These are phyloP conservation scores for Aspergillus fructus DNA, from an alignment of 2,329 filamentous ascomycete species.

Conservation along the genomic window DNA sequence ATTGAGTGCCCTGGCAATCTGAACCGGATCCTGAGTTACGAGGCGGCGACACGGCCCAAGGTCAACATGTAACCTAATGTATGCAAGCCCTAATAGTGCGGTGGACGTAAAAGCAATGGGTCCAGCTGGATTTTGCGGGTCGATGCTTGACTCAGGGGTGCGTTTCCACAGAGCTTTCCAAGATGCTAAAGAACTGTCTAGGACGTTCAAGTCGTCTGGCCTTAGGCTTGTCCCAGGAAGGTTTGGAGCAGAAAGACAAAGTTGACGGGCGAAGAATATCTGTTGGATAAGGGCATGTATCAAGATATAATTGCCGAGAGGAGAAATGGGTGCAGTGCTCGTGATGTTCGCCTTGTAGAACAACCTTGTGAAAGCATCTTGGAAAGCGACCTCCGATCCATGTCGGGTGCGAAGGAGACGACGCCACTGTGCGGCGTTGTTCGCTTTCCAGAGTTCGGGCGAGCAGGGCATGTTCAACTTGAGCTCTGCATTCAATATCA, in stretches of 20 bases:
- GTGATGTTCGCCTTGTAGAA: conserved; percentile 41
- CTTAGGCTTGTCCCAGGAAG: conserved; percentile 45
- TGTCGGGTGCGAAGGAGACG: conserved; percentile 36
- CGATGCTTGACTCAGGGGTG: conserved; percentile 53
- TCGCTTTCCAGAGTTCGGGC: conserved; percentile 56
- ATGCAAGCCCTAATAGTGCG: conserved; percentile 48
- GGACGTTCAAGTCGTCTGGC: conserved; percentile 43
- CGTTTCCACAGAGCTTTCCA: conserved; percentile 57
- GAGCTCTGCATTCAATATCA: conserved; percentile 57
- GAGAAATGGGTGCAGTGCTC: conserved; percentile 43
- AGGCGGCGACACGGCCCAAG: conserved; percentile 48
- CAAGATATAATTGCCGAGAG: conserved; percentile 55
- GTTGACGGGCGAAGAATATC: conserved; percentile 52
- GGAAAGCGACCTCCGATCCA: conserved; percentile 40
- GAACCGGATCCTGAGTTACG: conserved; percentile 47
- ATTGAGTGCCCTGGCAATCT: conserved; percentile 47
- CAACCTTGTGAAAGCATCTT: conserved; percentile 46
- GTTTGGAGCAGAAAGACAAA: conserved; percentile 46
- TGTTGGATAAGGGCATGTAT: conserved; percentile 57
- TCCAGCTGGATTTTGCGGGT: conserved; percentile 53
- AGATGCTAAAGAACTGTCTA: conserved; percentile 49
- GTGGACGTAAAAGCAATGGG: conserved; percentile 55
- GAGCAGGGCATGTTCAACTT: conserved; percentile 55
- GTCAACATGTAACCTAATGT: conserved; percentile 49
- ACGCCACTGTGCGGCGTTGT: conserved; percentile 51